Percentiles rank a stretch among this genome's conserved stretches.
Conservation (phyloP, 2,329 filamentous ascomycete species). For the Penicillium sp. region DNA sequence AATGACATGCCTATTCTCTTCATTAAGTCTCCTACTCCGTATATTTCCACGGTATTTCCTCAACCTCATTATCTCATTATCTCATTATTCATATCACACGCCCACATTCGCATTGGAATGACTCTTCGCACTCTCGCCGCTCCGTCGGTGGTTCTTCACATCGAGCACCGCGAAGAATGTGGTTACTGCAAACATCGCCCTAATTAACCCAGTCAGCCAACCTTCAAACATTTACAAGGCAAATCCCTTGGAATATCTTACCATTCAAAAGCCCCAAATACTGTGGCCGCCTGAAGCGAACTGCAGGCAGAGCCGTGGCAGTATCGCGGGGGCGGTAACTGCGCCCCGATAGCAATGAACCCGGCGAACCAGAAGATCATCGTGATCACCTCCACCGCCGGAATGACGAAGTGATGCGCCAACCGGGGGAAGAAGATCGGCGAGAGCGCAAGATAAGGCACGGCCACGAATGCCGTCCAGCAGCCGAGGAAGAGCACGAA, state of each 20-base stretch:
- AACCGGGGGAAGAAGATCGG: slow-evolving; percentile 63
- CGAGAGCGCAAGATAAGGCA: slow-evolving; percentile 69
- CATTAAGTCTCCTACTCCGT: neutral
- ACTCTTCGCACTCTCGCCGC: slow-evolving; percentile 22
- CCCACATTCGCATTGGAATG: slow-evolving; percentile 27
- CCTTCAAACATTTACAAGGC: too few species aligned
- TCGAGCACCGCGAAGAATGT: slow-evolving; percentile 53
- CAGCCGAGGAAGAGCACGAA: slow-evolving; percentile 79
- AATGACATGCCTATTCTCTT: neutral
- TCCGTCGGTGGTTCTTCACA: slow-evolving; percentile 44
- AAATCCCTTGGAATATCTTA: slow-evolving; percentile 22
- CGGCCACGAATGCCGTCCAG: slow-evolving; percentile 70
- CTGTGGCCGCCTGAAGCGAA: slow-evolving; percentile 56
- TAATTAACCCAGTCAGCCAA: slow-evolving; percentile 10
- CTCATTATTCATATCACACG: slow-evolving; percentile 8
- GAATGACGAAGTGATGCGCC: slow-evolving; percentile 66
- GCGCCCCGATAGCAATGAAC: slow-evolving; percentile 73
- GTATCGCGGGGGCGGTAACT: slow-evolving; percentile 57
- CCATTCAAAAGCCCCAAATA: slow-evolving; percentile 54
- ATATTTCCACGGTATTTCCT: too few species aligned
- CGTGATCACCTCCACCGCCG: slow-evolving; percentile 70
- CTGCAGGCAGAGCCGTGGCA: slow-evolving; percentile 61
- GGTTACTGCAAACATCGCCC: slow-evolving; percentile 52
- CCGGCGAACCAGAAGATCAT: slow-evolving; percentile 90
- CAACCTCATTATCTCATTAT: neutral